Evolutionary conservation across 1,284 basidiomycete species (phyloP).

Genomic region (Afroboletus lepidellus): DNA sequence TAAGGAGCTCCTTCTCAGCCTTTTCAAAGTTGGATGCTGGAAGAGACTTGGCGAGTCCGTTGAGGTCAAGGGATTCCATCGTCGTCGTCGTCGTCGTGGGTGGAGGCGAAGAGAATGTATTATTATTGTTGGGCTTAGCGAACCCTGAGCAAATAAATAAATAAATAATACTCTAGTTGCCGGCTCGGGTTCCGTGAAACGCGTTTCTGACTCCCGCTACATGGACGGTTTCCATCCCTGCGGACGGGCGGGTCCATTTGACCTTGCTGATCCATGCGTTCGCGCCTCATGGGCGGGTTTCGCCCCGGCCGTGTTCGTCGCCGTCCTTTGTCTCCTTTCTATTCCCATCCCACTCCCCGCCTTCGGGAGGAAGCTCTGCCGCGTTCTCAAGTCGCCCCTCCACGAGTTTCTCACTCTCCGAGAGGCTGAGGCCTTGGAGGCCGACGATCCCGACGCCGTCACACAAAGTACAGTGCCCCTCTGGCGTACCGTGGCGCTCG

Average conservation of each 20-base stretch:
- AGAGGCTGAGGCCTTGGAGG: constrained; percentile 46
- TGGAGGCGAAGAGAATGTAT: constrained; percentile 1
- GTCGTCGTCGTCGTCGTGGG: constrained; percentile 16
- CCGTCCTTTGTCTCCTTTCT: constrained; percentile 42
- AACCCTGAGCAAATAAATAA: background rate
- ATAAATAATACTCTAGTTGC: no score
- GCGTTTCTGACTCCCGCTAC: no score
- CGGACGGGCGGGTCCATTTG: constrained; percentile 35
- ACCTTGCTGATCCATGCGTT: constrained; percentile 52
- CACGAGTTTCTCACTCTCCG: constrained; percentile 42
- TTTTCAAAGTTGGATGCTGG: constrained; percentile 61
- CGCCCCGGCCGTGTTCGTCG: constrained; percentile 43
- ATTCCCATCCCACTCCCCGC: constrained; percentile 35
- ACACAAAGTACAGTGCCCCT: constrained; percentile 36
- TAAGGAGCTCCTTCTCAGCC: constrained; percentile 73
- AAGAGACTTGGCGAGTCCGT: constrained; percentile 70
- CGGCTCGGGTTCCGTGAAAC: no score
- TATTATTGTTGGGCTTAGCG: background rate
- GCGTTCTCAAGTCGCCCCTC: constrained; percentile 31
- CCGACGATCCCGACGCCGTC: background rate
- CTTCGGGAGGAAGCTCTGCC: constrained; percentile 13
- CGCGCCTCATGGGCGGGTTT: constrained; percentile 57
- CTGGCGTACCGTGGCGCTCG: constrained; percentile 57
- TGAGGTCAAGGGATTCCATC: constrained; percentile 72
- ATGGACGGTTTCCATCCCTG: constrained; percentile 25